Evolutionary conservation across 257 asterid genomes (phyloP).

Genomic region (Avicennia marina): DNA sequence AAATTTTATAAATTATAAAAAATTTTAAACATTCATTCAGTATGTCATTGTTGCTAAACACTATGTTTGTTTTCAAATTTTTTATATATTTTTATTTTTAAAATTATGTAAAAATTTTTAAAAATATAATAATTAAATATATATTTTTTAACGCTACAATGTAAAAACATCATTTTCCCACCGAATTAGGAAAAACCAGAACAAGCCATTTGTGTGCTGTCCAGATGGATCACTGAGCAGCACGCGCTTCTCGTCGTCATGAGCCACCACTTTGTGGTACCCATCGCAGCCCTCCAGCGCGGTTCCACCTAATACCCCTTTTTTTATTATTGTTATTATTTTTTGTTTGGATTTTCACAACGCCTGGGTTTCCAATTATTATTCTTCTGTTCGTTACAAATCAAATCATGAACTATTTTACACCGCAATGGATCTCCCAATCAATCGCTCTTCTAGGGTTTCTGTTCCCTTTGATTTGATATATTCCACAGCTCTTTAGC

Average conservation of each 20-base stretch:
- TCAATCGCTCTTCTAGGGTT: constrained; percentile 13
- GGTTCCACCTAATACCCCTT: constrained; percentile 11
- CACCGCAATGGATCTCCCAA: constrained; percentile 5
- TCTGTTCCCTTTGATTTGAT: not conserved
- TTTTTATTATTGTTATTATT: not conserved
- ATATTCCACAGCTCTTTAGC: constrained; percentile 2
- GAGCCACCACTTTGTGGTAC: constrained; percentile 11
- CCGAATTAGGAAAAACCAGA: not conserved
- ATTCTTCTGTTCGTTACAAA: not conserved
- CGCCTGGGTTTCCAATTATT: constrained; percentile 1
- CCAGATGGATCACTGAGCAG: constrained; percentile 17
- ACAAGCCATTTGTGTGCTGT: constrained; percentile 9
- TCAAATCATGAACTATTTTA: not conserved
- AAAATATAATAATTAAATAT: not conserved
- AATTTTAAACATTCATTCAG: too few relatives aligned
- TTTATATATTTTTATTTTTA: too few relatives aligned
- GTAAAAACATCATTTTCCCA: too few relatives aligned
- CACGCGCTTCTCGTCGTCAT: constrained; percentile 12
- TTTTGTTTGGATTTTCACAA: not conserved
- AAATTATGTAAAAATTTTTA: too few relatives aligned
- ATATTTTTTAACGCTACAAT: too few relatives aligned
- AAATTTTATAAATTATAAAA: too few relatives aligned
- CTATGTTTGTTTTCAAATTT: too few relatives aligned
- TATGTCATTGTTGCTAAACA: too few relatives aligned
- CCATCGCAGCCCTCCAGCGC: not conserved